phyloP scores from a whole-genome alignment of 225 moss, liverwort and hornwort species.

The Polytrichum formosum region DNA sequence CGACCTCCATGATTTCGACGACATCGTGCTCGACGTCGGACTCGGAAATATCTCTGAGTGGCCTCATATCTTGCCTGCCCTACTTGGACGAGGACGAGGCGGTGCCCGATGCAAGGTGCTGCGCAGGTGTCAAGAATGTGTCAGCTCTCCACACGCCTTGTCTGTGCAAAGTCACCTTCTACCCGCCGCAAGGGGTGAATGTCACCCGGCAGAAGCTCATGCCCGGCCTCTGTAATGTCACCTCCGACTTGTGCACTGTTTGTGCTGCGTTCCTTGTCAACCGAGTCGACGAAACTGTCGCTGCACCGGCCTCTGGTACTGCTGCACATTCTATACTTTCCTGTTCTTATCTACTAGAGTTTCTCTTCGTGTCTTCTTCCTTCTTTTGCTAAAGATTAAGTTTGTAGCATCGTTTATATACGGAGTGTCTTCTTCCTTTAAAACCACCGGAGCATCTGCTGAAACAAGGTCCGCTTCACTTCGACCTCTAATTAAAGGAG shows the following conservation, averaged over 20 bases:
- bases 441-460: too few relatives aligned
- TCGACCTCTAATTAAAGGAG: too few relatives aligned
- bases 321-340: too few relatives aligned
- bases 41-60: neutral
- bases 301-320: neutral
- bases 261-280: conserved; percentile 15
- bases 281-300: neutral
- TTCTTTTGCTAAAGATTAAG: too few relatives aligned
- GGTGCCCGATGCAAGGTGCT: conserved; percentile 17
- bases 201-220: conserved; percentile 19
- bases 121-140: conserved; percentile 16
- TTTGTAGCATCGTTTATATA: too few relatives aligned
- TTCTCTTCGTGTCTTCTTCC: too few relatives aligned
- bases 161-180: conserved; percentile 22
- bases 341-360: too few relatives aligned
- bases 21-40: conserved; percentile 12
- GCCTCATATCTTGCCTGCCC: conserved; percentile 15
- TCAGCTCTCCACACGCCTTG: conserved; percentile 20
- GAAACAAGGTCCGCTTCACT: too few relatives aligned
- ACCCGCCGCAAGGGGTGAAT: conserved; percentile 13
- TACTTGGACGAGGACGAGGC: conserved; percentile 13
- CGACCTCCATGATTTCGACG: conserved; percentile 18
- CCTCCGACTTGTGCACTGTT: conserved; percentile 13
- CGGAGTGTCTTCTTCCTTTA: too few relatives aligned
- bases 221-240: conserved; percentile 29